Conservation (phyloP, 139 green algal genomes). For the Desmodesmus armatus region DNA sequence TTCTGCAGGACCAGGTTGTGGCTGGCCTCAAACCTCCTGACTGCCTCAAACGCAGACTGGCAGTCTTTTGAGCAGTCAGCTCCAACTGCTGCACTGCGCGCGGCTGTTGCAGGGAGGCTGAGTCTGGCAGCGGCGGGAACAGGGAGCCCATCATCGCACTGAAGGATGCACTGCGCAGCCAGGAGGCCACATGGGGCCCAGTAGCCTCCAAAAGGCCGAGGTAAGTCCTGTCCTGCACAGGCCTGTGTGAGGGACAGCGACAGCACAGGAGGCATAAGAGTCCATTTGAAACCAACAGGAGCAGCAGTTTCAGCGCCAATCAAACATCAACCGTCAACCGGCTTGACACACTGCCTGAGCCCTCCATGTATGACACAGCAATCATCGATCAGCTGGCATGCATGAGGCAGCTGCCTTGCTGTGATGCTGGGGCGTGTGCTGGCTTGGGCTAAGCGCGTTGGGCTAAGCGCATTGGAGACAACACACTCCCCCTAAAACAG, state of each 20-base stretch:
- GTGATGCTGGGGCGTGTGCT: neutral
- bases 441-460: too few relatives aligned
- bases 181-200: constrained; percentile 64
- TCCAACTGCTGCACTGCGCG: constrained; percentile 10
- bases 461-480: neutral
- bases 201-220: constrained; percentile 66
- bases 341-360: neutral
- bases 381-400: too few relatives aligned
- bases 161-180: constrained; percentile 70
- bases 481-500: neutral
- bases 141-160: constrained; percentile 71
- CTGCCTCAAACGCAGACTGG: constrained; percentile 64
- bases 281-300: neutral
- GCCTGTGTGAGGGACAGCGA: constrained; percentile 72
- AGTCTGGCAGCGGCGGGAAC: constrained; percentile 62
- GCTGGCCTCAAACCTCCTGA: constrained; percentile 76
- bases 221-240: constrained; percentile 33
- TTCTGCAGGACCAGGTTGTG: constrained; percentile 75
- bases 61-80: constrained; percentile 36
- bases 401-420: neutral
- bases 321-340: neutral
- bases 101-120: neutral
- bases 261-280: constrained; percentile 1
- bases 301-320: neutral
- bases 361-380: too few relatives aligned